Evolutionary conservation across 768 basidiomycete genomes (phyloP).

Genomic region (Suillus brevipes): DNA sequence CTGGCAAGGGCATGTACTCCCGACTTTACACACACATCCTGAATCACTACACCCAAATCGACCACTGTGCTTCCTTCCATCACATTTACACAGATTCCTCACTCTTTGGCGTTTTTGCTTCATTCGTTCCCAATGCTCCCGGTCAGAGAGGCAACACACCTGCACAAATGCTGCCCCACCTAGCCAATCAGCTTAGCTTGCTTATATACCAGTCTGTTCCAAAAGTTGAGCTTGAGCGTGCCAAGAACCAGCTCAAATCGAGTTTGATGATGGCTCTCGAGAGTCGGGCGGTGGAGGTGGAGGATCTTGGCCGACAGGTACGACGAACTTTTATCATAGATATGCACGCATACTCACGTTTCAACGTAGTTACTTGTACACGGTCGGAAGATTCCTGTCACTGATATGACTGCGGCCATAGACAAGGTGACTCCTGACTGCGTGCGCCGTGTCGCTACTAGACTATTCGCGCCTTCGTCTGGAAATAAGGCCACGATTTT

Average conservation of each 20-base stretch:
- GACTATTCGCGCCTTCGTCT: constrained; percentile 67
- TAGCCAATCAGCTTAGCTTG: constrained; percentile 84
- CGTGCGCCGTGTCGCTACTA: constrained; percentile 72
- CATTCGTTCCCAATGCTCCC: constrained; percentile 68
- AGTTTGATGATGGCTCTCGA: constrained; percentile 94
- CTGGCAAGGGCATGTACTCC: constrained; percentile 99
- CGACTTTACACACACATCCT: constrained; percentile 94
- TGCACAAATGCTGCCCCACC: constrained; percentile 74
- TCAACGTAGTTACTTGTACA: constrained; percentile 73
- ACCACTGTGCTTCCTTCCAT: constrained; percentile 96
- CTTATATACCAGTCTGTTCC: constrained; percentile 72
- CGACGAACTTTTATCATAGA: constrained; percentile 10
- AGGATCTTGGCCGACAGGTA: constrained; percentile 90
- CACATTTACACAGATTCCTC: constrained; percentile 96
- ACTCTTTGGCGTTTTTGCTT: constrained; percentile 88
- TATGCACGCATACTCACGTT: constrained; percentile 4
- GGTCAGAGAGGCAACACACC: constrained; percentile 61
- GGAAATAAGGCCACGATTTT: constrained; percentile 76
- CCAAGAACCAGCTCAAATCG: constrained; percentile 94
- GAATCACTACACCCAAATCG: constrained; percentile 90
- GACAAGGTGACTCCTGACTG: constrained; percentile 72
- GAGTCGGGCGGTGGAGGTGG: constrained; percentile 80
- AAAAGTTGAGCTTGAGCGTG: constrained; percentile 71
- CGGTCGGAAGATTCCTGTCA: constrained; percentile 78
- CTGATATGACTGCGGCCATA: constrained; percentile 88